phyloP scores from a whole-genome alignment of 345 rosid species.

The Chamaenerion angustifolium region DNA sequence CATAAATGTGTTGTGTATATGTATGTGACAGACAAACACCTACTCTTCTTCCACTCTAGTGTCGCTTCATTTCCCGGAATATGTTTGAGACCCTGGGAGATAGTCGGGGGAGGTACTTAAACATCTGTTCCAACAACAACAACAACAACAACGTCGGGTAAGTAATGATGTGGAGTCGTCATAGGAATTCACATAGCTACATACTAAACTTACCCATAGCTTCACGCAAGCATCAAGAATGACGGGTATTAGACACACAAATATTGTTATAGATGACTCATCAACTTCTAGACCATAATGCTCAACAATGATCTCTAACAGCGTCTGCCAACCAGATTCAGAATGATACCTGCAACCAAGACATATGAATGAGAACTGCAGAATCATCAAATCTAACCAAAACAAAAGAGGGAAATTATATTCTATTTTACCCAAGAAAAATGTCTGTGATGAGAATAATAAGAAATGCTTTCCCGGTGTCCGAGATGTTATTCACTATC shows the following conservation, averaged over 20 bases:
- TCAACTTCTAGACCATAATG: constrained; percentile 80
- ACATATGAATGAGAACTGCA: background rate
- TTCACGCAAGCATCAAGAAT: constrained; percentile 69
- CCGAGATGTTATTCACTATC: constrained; percentile 64
- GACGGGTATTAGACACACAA: constrained; percentile 63
- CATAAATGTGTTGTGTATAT: too few relatives aligned
- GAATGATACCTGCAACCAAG: constrained; percentile 63
- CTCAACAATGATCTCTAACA: constrained; percentile 58
- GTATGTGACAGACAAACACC: too few relatives aligned
- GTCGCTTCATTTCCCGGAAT: constrained; percentile 60
- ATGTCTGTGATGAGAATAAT: constrained; percentile 70
- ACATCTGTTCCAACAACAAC: constrained; percentile 35
- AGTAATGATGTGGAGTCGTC: background rate
- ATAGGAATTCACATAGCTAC: background rate
- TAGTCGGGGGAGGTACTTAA: constrained; percentile 71
- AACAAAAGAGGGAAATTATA: background rate
- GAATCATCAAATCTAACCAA: background rate
- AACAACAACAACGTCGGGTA: background rate
- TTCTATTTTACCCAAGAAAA: constrained; percentile 53
- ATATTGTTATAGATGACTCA: constrained; percentile 48
- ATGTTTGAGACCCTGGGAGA: constrained; percentile 68
- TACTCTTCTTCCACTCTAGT: too few relatives aligned
- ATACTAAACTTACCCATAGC: constrained; percentile 58
- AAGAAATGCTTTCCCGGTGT: constrained; percentile 81
- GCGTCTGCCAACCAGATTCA: constrained; percentile 82